Evolutionary conservation across 1,284 basidiomycete genomes (phyloP), one percentile per base, ranked within the genome.

Genomic region (Tylopilus sp.): DNA sequence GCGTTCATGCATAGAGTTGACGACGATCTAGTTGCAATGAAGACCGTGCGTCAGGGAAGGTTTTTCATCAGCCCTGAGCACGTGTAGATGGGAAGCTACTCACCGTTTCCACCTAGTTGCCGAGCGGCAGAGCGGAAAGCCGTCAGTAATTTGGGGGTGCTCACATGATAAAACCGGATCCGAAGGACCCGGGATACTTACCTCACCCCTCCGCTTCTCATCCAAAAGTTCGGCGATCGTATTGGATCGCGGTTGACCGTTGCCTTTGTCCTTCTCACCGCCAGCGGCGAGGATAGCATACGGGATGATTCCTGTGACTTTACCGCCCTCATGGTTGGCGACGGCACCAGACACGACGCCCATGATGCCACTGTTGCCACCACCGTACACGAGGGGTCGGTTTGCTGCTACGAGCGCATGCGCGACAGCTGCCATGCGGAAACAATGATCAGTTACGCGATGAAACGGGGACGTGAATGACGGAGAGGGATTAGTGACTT

Each of bases 1-100:
- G 29, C 96, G 89, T 73, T 95, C 93, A 74, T 98, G 96, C 96
- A 98, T 98, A 1, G 92, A 92, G 60, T 89, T 83, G 4, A 96
- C 94, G 2, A 96, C 79, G 60, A 94, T 82, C 86, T 93, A 69
- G 60, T 32, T 51, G 38, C 55, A 16, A 41, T 57, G 38, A 32
- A 66, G 33, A 52, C 51, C 44, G 47, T 49, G 53, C 38, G 60
- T 18, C 41, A 57, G 19, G 63, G 44, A 38, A 47, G 61, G 63
- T 15, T 44, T 44, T 44, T 44, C 19, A 44, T 44, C 18, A 44
- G 22, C 18, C 4, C 41, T 4, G 41, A 6, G 10, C 64, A 57
- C 64, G 67, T 73, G 67, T 61, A 39, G 29, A 4, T 12, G 13
- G 52, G 24, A 32, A 33, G 53, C 18, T 22, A 75, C 83, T 77